Evolutionary conservation across 768 basidiomycete species (phyloP), one percentile per base, ranked within the genome.

Genomic region (Pholiota molesta): DNA sequence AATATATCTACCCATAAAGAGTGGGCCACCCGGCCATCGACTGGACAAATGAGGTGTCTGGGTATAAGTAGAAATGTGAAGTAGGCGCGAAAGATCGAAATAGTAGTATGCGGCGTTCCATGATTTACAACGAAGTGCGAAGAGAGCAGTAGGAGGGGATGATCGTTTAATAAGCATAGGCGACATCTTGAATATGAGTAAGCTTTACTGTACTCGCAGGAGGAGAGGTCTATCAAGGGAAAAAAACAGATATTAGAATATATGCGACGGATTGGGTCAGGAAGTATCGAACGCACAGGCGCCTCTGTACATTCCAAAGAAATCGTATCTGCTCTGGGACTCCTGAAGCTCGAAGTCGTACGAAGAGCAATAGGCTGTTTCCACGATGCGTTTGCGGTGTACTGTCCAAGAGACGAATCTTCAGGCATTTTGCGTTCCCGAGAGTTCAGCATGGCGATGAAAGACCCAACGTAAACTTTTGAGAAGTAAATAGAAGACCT

Each of bases 381-480:
- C 47, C 57, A 51, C 0, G 45, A 51, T 2, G 57, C 45, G 21
- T 47, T 37, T 23, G 45, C 23, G 11, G 47, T 58, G 16, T 49
- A 51, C 49, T 45, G 44, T 21, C 44, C 44, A 19, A 57, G 28
- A 5, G 40, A 28, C n/a, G 56, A 33, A 6, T 35, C 14, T 19
- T 47, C 17, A 31, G 33, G 45, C 3, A 52, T 40, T 33, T 61
- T 65, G 1, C 73, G 69, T 65, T 77, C 71, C 0, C 80, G 75
- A n/a, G 80, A 74, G 61, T 82, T 81, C 31, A 82, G 73, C 77
- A 81, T 77, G 2, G 78, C 74, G 14, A 81, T 65, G 67, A 79
- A 84, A 0, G 82, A 83, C n/a, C 76, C 78, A 35, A 80, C 75
- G 57, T 83, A 83, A 8, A 84, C 83, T 84, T 60, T 3, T 10